These are phyloP conservation scores for Infundibulicybe gibba DNA, from an alignment of 768 basidiomycete genomes.

Conservation along the genomic window DNA sequence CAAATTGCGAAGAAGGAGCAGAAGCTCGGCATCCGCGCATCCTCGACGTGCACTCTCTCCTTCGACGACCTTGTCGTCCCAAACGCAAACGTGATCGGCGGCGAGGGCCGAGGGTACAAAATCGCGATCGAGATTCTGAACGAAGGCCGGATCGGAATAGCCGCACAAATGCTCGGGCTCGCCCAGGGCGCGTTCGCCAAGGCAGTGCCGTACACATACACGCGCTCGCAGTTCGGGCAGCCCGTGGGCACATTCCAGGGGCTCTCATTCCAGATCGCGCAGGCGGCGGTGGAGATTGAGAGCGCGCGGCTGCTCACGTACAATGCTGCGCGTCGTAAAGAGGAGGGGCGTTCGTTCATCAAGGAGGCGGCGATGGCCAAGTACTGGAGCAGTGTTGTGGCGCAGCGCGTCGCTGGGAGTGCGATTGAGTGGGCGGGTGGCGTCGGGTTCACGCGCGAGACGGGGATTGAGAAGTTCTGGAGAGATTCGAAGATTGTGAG, in stretches of 20 bases:
- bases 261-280: conserved; percentile 92
- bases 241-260: conserved; percentile 93
- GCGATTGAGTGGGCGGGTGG: conserved; percentile 98
- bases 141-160: conserved; percentile 95
- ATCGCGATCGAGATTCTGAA: conserved; percentile 96
- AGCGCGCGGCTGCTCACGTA: conserved; percentile 89
- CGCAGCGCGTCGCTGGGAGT: conserved; percentile 79
- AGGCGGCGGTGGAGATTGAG: conserved; percentile 88
- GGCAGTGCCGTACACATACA: conserved; percentile 91
- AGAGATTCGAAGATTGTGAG: conserved; percentile 93
- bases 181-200: conserved; percentile 97
- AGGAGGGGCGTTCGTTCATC: conserved; percentile 80
- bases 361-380: conserved; percentile 99
- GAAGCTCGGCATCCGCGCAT: conserved; percentile 95
- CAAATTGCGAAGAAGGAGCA: conserved; percentile 99
- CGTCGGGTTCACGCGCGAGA: conserved; percentile 88
- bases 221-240: conserved; percentile 93
- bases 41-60: conserved; percentile 90
- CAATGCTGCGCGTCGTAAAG: conserved; percentile 94
- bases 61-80: conserved; percentile 90
- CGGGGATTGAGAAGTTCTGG: conserved; percentile 96
- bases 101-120: conserved; percentile 91
- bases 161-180: conserved; percentile 97
- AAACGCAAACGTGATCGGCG: conserved; percentile 88
- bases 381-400: conserved; percentile 85